Percentiles rank a stretch among this genome's conserved stretches.
These are phyloP conservation scores for Tephrocybe sp. DNA, from an alignment of 768 basidiomycete species.

Conservation along the genomic window DNA sequence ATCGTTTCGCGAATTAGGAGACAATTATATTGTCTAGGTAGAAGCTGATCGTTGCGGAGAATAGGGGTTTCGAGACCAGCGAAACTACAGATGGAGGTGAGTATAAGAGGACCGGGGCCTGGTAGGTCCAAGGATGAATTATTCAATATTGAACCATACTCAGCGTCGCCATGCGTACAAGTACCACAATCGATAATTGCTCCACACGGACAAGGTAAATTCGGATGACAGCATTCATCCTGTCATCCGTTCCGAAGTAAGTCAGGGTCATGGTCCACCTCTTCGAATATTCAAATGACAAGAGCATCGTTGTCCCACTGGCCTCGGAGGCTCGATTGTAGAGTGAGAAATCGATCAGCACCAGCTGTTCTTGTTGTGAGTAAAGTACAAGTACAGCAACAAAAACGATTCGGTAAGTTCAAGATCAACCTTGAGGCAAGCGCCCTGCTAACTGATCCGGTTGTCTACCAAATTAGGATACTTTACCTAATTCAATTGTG, in stretches of 20 bases:
- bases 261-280: constrained; percentile 2
- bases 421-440: too few relatives aligned
- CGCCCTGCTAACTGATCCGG: too few relatives aligned
- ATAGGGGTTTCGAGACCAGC: constrained; percentile 2
- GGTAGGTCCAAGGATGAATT: constrained; percentile 3
- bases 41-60: background rate
- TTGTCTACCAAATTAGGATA: too few relatives aligned
- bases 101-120: constrained; percentile 1
- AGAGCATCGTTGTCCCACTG: too few relatives aligned
- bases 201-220: constrained; percentile 6
- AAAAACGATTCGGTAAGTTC: too few relatives aligned
- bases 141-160: constrained; percentile 3
- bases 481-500: too few relatives aligned
- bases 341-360: too few relatives aligned
- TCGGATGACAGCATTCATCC: constrained; percentile 11
- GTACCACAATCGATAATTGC: background rate
- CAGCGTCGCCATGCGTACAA: constrained; percentile 10
- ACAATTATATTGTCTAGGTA: background rate
- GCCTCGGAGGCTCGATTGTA: too few relatives aligned
- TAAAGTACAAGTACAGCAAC: too few relatives aligned
- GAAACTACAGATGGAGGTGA: constrained; percentile 1
- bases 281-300: too few relatives aligned
- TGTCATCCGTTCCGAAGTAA: constrained; percentile 7
- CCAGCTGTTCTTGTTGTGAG: too few relatives aligned
- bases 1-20: background rate